Conservation (phyloP, 2,329 filamentous ascomycete species). For the Claviceps capensis region DNA sequence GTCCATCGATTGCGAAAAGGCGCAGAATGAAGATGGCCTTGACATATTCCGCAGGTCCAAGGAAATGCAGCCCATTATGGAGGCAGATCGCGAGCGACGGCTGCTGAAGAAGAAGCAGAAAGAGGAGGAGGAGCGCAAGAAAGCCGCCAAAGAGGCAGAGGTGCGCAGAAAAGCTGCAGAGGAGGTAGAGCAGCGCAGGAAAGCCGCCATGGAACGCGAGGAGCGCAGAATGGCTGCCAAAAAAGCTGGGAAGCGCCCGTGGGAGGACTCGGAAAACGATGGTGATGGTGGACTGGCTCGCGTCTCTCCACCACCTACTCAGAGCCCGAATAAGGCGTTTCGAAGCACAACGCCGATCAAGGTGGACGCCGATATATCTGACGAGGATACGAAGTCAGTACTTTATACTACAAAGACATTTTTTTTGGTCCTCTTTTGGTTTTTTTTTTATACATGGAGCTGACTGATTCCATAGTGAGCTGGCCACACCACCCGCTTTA, state of each 20-base stretch:
- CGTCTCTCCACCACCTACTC: neutral
- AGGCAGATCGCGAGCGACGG: conserved; percentile 25
- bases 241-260: conserved; percentile 11
- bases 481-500: conserved; percentile 24
- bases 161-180: too few relatives aligned
- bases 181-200: conserved; percentile 10
- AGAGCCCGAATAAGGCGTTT: neutral
- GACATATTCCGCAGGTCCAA: conserved; percentile 36
- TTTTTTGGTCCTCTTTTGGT: neutral
- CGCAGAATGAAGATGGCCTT: conserved; percentile 22
- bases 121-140: conserved; percentile 10
- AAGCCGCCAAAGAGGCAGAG: neutral
- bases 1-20: conserved; percentile 7
- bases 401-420: neutral
- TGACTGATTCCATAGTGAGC: conserved; percentile 13
- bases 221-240: too few relatives aligned
- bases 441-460: neutral
- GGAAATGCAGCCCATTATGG: conserved; percentile 32
- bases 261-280: conserved; percentile 8
- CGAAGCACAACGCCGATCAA: neutral
- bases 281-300: neutral
- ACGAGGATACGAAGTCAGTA: neutral
- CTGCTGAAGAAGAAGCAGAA: conserved; percentile 14
- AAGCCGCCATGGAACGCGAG: conserved; percentile 1
- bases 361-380: neutral